A percentile compares a stretch with the other conserved stretches of the same genome.
Conservation (phyloP, 352 stramenopile species). For the Globisporangium carolinianum region DNA sequence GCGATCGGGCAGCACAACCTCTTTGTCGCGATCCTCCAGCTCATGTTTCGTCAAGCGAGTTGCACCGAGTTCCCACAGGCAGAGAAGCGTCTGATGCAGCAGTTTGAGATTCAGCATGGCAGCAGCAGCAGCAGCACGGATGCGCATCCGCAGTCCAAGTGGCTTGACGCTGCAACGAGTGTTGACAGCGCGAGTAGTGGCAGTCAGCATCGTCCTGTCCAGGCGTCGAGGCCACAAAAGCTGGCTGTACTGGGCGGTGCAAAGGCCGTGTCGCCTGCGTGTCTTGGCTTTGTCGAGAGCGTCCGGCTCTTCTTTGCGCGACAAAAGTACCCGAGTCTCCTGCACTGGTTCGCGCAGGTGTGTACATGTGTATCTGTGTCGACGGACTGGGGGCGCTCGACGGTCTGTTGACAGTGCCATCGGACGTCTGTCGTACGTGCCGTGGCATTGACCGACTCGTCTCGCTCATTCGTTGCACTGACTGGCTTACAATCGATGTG, state of each 20-base stretch:
- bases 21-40: conserved; percentile 63
- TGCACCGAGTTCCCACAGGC: conserved; percentile 58
- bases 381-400: no score
- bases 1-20: conserved; percentile 70
- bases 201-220: conserved; percentile 7
- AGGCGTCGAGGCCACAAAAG: neutral
- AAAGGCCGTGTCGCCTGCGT: conserved; percentile 27
- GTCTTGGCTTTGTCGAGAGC: conserved; percentile 58
- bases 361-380: neutral
- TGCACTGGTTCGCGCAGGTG: conserved; percentile 83
- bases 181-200: neutral
- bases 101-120: conserved; percentile 2
- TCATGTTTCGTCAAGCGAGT: conserved; percentile 69
- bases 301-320: conserved; percentile 76
- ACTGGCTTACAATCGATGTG: no score
- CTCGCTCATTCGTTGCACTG: no score
- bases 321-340: conserved; percentile 74
- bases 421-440: neutral
- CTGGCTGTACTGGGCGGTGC: neutral
- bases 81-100: conserved; percentile 23
- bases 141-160: neutral
- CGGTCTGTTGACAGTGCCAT: neutral
- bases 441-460: neutral
- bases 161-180: conserved; percentile 5
- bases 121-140: neutral